A percentile compares a stretch with the other conserved stretches of the same genome.
phyloP scores from a whole-genome alignment of 2,329 filamentous ascomycete genomes.

The Neofusicoccum ribis region DNA sequence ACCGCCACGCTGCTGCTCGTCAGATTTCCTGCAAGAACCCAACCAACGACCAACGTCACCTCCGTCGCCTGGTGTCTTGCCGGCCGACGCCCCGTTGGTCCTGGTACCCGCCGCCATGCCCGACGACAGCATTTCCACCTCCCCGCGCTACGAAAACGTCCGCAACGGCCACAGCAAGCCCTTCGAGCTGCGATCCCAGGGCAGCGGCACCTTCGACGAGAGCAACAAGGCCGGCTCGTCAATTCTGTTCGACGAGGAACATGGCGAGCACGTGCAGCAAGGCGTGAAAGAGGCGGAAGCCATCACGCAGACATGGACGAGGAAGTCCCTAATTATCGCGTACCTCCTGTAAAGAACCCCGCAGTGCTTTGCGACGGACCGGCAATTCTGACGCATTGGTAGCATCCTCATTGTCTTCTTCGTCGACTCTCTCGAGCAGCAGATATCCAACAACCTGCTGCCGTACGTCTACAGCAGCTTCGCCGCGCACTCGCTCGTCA shows the following conservation, averaged over 20 bases:
- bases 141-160: background rate
- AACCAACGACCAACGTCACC: too few relatives aligned
- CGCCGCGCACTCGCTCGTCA: conserved; percentile 54
- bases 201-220: background rate
- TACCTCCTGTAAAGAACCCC: background rate
- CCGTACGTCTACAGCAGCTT: conserved; percentile 54
- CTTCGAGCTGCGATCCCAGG: background rate
- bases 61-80: too few relatives aligned
- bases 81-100: too few relatives aligned
- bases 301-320: background rate
- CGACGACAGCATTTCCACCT: background rate
- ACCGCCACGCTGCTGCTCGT: background rate
- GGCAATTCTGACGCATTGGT: background rate
- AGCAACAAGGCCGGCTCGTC: background rate
- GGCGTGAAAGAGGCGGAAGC: conserved; percentile 7
- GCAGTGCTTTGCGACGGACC: too few relatives aligned
- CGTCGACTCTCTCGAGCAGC: conserved; percentile 41
- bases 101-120: background rate
- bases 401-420: conserved; percentile 50
- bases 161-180: background rate
- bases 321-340: background rate
- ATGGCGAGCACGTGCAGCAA: background rate
- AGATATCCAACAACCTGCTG: conserved; percentile 25
- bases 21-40: too few relatives aligned
- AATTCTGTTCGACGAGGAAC: background rate